Evolutionary conservation across 352 stramenopile genomes (phyloP), one percentile per base, ranked within the genome.

Genomic region (Plasmopara viticola): DNA sequence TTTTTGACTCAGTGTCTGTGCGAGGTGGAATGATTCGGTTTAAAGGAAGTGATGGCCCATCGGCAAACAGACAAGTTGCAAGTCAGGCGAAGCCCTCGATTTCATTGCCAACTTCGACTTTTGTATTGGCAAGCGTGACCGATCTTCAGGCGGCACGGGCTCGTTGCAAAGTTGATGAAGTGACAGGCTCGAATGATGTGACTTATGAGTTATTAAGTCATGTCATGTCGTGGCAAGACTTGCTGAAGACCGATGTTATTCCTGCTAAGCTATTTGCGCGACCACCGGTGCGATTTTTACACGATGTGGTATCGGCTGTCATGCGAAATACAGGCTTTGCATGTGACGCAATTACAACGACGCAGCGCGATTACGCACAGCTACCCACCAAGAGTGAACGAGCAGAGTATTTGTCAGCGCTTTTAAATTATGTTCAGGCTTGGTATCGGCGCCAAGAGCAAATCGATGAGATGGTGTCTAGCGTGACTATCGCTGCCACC

Each of bases 271-370:
- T 94, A 1, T 91, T 91, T 59, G 63, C 64, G 9, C 68, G 80
- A 6, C 83, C 80, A n/a, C 80, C 83, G 0, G 76, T 94, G 44
- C 77, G 83, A 10, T 94, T 94, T 39, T 47, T 94, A 0, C 83
- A 91, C 48, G 83, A 94, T 49, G 52, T 91, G 15, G 81, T 90
- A 44, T 88, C 78, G 1, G 59, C 74, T 5, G 70, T 88, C 13
- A 85, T 87, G 42, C 48, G 62, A 35, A 90, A 78, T 60, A 94
- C 83, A 17, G 73, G 68, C 0, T 94, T 70, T n/a, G 51, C 60
- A 0, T 53, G 42, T 15, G 52, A 63, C n/a, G 56, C 57, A 31
- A 37, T 69, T 5, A 46, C 51, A 44, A 38, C 35, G 51, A 57
- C 58, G 9, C 80, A 94, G 39, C 66, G 58, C 2, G 77, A 91